Percentiles rank a stretch among this genome's conserved stretches.
Conservation (phyloP, 768 basidiomycete species). For the Lactifluus subvellereus region DNA sequence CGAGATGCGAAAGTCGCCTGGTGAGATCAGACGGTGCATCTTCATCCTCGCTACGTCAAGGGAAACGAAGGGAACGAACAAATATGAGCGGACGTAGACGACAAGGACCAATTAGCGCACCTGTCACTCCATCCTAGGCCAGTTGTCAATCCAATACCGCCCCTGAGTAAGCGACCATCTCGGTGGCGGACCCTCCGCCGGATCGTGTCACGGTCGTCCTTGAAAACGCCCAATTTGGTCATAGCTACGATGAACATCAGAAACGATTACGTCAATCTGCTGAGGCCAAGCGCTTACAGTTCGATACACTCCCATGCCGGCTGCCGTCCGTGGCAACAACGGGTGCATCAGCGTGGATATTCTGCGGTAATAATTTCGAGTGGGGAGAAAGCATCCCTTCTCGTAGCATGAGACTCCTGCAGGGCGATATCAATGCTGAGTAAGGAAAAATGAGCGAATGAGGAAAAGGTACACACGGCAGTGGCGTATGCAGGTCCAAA, state of each 20-base stretch:
- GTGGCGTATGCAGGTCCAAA: slow-evolving; percentile 36
- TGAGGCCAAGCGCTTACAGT: slow-evolving; percentile 22
- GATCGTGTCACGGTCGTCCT: slow-evolving; percentile 36
- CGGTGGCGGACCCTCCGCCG: slow-evolving; percentile 34
- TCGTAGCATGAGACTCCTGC: slow-evolving; percentile 36
- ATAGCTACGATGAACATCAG: slow-evolving; percentile 26
- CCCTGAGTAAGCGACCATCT: slow-evolving; percentile 35
- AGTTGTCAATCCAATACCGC: slow-evolving; percentile 38
- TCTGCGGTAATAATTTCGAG: slow-evolving; percentile 35
- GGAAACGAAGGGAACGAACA: not conserved
- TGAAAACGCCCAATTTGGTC: slow-evolving; percentile 34
- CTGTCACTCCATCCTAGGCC: slow-evolving; percentile 41
- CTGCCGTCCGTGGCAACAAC: slow-evolving; percentile 22
- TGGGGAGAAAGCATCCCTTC: slow-evolving; percentile 37
- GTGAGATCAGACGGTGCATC: slow-evolving; percentile 38
- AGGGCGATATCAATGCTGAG: not conserved
- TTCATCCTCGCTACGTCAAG: slow-evolving; percentile 35
- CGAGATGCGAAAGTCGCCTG: slow-evolving; percentile 30
- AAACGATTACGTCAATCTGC: slow-evolving; percentile 4
- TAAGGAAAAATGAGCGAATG: not conserved
- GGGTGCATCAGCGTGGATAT: slow-evolving; percentile 17
- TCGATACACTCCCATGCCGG: slow-evolving; percentile 28
- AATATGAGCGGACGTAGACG: not conserved
- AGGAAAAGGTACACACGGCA: slow-evolving; percentile 31
- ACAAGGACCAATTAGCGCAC: slow-evolving; percentile 20